Evolutionary conservation across 371 early-diverging fungal genomes (phyloP).

Genomic region (Cokeromyces recurvatus): DNA sequence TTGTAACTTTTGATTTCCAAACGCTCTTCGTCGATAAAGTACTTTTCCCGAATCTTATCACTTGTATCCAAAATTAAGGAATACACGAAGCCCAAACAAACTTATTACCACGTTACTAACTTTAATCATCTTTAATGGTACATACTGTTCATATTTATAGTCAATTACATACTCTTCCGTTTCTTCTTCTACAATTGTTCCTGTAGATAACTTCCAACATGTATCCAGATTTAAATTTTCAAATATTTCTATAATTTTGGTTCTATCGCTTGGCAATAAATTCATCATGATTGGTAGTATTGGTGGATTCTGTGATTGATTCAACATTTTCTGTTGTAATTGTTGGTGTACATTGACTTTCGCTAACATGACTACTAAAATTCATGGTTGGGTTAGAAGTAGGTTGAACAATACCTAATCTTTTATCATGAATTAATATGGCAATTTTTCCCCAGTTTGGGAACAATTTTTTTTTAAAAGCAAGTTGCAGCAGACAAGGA

Average conservation of each 20-base stretch:
- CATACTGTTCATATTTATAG: constrained; percentile 17
- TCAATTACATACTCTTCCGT: constrained; percentile 13
- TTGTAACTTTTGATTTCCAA: constrained; percentile 8
- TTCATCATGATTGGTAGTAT: constrained; percentile 7
- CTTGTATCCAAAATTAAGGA: constrained; percentile 17
- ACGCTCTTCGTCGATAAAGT: constrained; percentile 11
- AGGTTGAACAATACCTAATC: constrained; percentile 4
- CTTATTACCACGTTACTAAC: constrained; percentile 4
- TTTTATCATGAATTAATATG: constrained; percentile 7
- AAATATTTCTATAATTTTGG: constrained; percentile 9
- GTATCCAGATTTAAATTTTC: constrained; percentile 3
- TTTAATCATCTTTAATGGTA: constrained; percentile 4
- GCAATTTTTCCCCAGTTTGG: constrained; percentile 14
- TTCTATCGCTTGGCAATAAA: constrained; percentile 7
- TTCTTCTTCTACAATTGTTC: constrained; percentile 9
- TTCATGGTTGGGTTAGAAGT: not conserved
- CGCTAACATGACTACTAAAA: constrained; percentile 1
- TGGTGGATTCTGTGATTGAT: not conserved
- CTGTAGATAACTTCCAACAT: constrained; percentile 13
- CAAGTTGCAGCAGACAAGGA: no score
- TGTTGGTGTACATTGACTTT: no score
- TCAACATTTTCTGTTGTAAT: no score
- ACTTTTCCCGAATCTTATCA: constrained; percentile 6
- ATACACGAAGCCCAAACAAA: constrained; percentile 10
- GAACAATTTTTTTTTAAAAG: constrained; percentile 6